Evolutionary conservation across 257 asterid genomes (phyloP).

Genomic region (Anisodus acutangulus): DNA sequence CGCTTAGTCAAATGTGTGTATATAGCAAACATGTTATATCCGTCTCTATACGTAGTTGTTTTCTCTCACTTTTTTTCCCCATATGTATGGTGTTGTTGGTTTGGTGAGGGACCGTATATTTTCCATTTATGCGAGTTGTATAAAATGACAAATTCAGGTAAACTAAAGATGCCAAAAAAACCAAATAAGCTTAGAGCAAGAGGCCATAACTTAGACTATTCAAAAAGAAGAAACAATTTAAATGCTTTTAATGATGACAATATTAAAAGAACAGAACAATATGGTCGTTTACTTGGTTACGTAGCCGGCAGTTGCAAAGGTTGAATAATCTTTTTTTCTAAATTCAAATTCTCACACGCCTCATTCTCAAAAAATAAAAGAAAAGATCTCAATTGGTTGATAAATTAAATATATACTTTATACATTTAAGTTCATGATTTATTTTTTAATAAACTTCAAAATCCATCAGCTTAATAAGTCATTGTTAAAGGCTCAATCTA

Average conservation of each 20-base stretch:
- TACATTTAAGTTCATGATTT: background rate
- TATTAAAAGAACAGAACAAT: background rate
- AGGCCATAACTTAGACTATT: constrained; percentile 1
- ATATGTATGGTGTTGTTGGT: background rate
- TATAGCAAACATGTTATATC: background rate
- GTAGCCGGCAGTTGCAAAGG: constrained; percentile 2
- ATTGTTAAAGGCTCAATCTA: constrained; percentile 16
- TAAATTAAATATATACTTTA: background rate
- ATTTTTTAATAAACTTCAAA: background rate
- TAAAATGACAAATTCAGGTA: constrained; percentile 28
- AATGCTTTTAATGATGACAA: background rate
- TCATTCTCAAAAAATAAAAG: background rate
- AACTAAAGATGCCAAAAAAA: constrained; percentile 10
- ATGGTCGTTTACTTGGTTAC: constrained; percentile 24
- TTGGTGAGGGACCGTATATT: constrained; percentile 11
- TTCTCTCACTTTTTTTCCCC: background rate
- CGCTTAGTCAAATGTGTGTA: background rate
- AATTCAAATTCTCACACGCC: background rate
- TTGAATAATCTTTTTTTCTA: constrained; percentile 1
- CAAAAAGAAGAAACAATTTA: background rate
- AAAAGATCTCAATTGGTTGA: background rate
- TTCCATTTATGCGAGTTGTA: constrained; percentile 10
- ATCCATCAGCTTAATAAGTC: background rate
- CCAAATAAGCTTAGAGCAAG: background rate
- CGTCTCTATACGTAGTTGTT: background rate